Percentiles rank a stretch among this genome's conserved stretches.
phyloP scores from a whole-genome alignment of 2,329 filamentous ascomycete species.

The Diaporthe sp. region DNA sequence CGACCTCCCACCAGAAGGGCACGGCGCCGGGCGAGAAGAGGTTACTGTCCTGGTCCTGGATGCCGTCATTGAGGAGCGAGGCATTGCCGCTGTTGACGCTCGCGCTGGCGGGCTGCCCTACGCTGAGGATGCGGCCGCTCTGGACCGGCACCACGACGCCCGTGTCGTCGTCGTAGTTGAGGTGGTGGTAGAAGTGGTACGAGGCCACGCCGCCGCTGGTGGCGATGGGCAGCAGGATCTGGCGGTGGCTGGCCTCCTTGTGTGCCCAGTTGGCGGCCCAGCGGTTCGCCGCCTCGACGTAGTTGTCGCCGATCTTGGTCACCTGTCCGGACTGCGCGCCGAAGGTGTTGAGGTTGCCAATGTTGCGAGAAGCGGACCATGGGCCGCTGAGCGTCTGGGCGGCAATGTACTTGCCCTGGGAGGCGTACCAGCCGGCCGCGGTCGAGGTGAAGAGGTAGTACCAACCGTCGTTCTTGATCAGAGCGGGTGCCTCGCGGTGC shows the following conservation, averaged over 20 bases:
- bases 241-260: slow-evolving; percentile 3
- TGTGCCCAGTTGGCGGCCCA: slow-evolving; percentile 22
- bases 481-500: slow-evolving; percentile 17
- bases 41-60: neutral
- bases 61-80: slow-evolving; percentile 8
- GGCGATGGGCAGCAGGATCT: slow-evolving; percentile 8
- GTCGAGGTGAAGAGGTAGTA: slow-evolving; percentile 12
- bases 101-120: slow-evolving; percentile 14
- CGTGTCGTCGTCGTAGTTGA: slow-evolving; percentile 1
- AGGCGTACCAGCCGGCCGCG: slow-evolving; percentile 22
- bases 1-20: slow-evolving; percentile 13
- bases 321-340: slow-evolving; percentile 19
- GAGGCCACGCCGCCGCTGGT: neutral
- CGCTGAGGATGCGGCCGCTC: slow-evolving; percentile 15
- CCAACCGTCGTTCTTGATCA: slow-evolving; percentile 18
- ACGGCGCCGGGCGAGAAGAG: neutral
- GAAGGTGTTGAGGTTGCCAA: slow-evolving; percentile 22
- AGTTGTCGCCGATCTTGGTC: slow-evolving; percentile 2
- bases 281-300: slow-evolving; percentile 11
- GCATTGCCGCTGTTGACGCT: neutral
- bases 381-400: neutral
- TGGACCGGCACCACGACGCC: slow-evolving; percentile 18
- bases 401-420: slow-evolving; percentile 10
- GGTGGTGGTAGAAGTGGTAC: slow-evolving; percentile 14
- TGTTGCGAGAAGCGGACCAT: slow-evolving; percentile 12